Evolutionary conservation across 176 grass and related monocot species (phyloP).

Genomic region (maize (Zea mays)): DNA sequence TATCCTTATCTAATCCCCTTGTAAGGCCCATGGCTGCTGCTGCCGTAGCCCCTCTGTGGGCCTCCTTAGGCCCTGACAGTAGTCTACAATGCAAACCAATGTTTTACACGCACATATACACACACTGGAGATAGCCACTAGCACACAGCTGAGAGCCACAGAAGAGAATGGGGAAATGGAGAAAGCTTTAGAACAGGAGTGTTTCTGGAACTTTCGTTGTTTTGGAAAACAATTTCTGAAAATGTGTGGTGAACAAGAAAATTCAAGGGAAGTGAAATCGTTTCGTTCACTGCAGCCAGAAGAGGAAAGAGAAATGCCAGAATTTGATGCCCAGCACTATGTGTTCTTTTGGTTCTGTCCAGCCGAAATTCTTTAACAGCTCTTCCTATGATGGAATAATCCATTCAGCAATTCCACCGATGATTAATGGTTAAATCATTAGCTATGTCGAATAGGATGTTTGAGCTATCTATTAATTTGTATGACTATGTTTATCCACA

Average conservation of each 20-base stretch:
- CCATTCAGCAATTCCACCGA: not conserved
- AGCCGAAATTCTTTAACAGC: slow-evolving; percentile 22
- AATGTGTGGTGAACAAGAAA: slow-evolving; percentile 5
- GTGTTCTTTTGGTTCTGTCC: slow-evolving; percentile 26
- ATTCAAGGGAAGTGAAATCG: slow-evolving; percentile 17
- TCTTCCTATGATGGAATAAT: slow-evolving; percentile 19
- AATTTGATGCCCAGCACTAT: slow-evolving; percentile 13
- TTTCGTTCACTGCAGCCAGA: slow-evolving; percentile 13
- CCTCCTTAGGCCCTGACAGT: no score
- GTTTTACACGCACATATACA: slow-evolving; percentile 12
- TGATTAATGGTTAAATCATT: not conserved
- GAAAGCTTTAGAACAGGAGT: slow-evolving; percentile 21
- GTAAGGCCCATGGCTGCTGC: no score
- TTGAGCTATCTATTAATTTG: slow-evolving; percentile 17
- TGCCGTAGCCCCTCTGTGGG: no score
- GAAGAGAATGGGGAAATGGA: slow-evolving; percentile 19
- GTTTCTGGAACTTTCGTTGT: not conserved
- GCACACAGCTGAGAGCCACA: slow-evolving; percentile 27
- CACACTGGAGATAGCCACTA: not conserved
- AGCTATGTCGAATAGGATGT: slow-evolving; percentile 9
- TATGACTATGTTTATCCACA: not conserved
- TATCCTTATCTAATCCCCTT: no score
- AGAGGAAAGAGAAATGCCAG: not conserved
- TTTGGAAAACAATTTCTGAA: slow-evolving; percentile 13
- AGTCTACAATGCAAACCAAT: slow-evolving; percentile 31